Base-by-base conservation (phyloP, 176 grass and related monocot genomes). In the Oryza glaberrima region DNA sequence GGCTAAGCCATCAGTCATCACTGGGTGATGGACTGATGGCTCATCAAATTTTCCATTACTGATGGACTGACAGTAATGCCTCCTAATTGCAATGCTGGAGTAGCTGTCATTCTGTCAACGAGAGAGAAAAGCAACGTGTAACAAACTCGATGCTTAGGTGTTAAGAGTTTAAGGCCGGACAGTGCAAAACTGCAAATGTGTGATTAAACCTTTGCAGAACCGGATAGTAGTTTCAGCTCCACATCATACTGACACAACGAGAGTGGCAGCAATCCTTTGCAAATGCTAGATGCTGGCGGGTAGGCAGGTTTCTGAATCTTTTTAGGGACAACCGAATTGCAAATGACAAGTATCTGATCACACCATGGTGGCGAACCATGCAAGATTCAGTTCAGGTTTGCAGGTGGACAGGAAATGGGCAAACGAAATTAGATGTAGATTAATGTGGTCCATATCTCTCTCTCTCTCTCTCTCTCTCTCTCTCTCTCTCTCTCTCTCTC, bases 41-140 rank as follows among this genome's bases (percentile, higher is more conserved):
- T 3, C 30, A 32, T 32, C 30, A 32, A 32, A 32, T 3, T 32
- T 32, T 32, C 30, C 30, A 32, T 32, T 32, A 32, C 30, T 26
- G 26, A 6, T 76, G 61, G 30, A 56, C 40, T 45, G 64, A 84
- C 35, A 38, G 36, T 6, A 43, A 11, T n/a, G 64, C 63, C 25
- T 52, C 36, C 36, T 47, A 46, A 73, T 67, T 46, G 35, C 48
- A 49, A 22, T 44, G 16, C 64, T 16, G 43, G 12, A 32, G 3
- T 15, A 49, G 13, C 47, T 52, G 14, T 15, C 19, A 20, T 20
- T 19, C 17, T 58, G 19, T 13, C 56, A 52, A 78, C 26, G 43
- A 8, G 3, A 8, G 3, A n/a, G 58, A 30, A 78, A 34, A 78
- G 68, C 68, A 79, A 79, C 81, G 40, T 73, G 68, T 44, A 73